Percentiles rank a stretch among this genome's conserved stretches.
These are phyloP conservation scores for Oropetium thomaeum DNA, from an alignment of 176 grass and related monocot genomes.

Conservation along the genomic window DNA sequence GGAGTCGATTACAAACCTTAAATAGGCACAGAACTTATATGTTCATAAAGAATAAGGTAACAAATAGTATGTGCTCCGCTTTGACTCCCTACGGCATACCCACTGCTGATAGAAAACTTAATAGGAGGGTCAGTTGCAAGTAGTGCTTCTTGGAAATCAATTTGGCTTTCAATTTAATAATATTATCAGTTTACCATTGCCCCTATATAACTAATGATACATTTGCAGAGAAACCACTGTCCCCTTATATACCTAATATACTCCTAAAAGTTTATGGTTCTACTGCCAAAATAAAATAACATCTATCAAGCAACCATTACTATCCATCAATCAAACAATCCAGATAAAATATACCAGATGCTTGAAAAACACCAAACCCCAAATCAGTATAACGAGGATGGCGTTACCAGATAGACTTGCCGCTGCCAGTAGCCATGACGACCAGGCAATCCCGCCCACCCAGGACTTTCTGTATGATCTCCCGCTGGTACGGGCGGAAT, in stretches of 20 bases:
- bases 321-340: not conserved
- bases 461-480: constrained; percentile 68
- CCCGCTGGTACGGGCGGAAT: constrained; percentile 72
- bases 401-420: constrained; percentile 76
- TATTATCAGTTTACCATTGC: not conserved
- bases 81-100: not conserved
- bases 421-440: constrained; percentile 97
- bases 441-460: constrained; percentile 71
- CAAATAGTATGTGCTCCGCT: not conserved
- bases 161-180: not conserved
- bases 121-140: not conserved
- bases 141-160: not conserved
- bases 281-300: constrained; percentile 13
- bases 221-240: not conserved
- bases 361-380: not conserved
- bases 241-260: not conserved
- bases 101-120: not conserved
- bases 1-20: not conserved
- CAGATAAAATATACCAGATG: not conserved
- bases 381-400: not conserved
- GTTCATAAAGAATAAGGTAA: not conserved
- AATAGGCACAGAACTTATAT: not conserved
- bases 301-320: not conserved
- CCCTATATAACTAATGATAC: not conserved
- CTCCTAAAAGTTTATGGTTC: not conserved